Percentiles rank a stretch among this genome's conserved stretches.
Evolutionary conservation across 139 green algal species (phyloP).

Genomic region (Micromonas pusilla): DNA sequence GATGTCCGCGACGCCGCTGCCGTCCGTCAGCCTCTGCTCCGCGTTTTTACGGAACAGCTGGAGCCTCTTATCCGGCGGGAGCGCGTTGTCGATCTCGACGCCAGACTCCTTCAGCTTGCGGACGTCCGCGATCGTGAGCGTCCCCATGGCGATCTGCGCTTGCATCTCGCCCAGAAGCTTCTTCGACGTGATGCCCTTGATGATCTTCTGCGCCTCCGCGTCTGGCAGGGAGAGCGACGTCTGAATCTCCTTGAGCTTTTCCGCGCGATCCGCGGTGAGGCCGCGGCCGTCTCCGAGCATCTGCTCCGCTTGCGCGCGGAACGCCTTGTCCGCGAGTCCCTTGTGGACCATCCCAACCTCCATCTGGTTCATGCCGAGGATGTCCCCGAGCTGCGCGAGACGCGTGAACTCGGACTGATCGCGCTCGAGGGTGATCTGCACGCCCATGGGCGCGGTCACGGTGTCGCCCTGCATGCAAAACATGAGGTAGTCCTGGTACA

Average conservation of each 20-base stretch:
- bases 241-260: conserved; percentile 71
- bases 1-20: conserved; percentile 60
- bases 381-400: conserved; percentile 71
- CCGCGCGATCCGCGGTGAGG: conserved; percentile 60
- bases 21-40: conserved; percentile 48
- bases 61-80: conserved; percentile 62
- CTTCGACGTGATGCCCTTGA: conserved; percentile 53
- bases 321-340: conserved; percentile 85
- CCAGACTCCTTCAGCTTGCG: conserved; percentile 56
- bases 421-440: conserved; percentile 55
- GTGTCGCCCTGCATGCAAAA: conserved; percentile 69
- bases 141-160: conserved; percentile 47
- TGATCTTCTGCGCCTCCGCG: conserved; percentile 74
- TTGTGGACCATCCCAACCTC: conserved; percentile 57
- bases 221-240: conserved; percentile 73
- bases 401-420: conserved; percentile 74
- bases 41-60: conserved; percentile 73
- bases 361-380: conserved; percentile 66
- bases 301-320: conserved; percentile 60
- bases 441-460: conserved; percentile 80
- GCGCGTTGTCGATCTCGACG: conserved; percentile 55
- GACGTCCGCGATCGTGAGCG: conserved; percentile 52
- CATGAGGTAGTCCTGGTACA: conserved; percentile 95
- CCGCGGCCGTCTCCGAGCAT: conserved; percentile 54
- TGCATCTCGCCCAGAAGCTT: conserved; percentile 39